phyloP scores from a whole-genome alignment of 495 filamentous ascomycete species.

The Acidomyces sp. region DNA sequence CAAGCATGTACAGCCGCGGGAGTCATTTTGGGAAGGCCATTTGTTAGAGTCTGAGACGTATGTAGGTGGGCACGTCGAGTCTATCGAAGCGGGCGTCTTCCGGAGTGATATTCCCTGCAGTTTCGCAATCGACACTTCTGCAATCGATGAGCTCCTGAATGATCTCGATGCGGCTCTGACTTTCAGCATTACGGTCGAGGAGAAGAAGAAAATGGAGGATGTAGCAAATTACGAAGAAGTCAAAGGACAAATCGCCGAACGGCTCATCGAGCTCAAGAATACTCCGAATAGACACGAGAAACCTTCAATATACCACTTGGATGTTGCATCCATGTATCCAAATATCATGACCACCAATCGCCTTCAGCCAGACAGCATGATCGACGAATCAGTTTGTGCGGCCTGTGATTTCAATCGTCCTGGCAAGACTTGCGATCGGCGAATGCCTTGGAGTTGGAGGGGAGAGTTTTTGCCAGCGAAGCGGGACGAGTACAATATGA shows the following conservation, averaged over 20 bases:
- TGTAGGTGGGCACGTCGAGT: conserved; percentile 96
- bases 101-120: conserved; percentile 87
- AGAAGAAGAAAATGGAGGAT: conserved; percentile 86
- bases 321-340: conserved; percentile 98
- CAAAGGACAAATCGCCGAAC: conserved; percentile 65
- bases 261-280: conserved; percentile 58
- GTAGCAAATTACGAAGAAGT: conserved; percentile 88
- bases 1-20: conserved; percentile 82
- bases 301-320: conserved; percentile 93
- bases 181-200: conserved; percentile 87
- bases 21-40: conserved; percentile 94
- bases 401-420: conserved; percentile 98
- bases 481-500: conserved; percentile 98
- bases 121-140: conserved; percentile 74
- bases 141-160: conserved; percentile 72
- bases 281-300: conserved; percentile 70
- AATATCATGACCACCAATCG: conserved; percentile 99
- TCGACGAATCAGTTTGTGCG: conserved; percentile 86
- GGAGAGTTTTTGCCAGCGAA: conserved; percentile 95
- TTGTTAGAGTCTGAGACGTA: conserved; percentile 94
- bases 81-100: conserved; percentile 97
- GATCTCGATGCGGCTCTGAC: conserved; percentile 85
- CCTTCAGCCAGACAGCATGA: conserved; percentile 95
- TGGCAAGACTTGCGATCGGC: conserved; percentile 90
- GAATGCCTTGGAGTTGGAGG: conserved; percentile 95